Evolutionary conservation across 2,329 filamentous ascomycete species (phyloP), one percentile per base, ranked within the genome.

Genomic region (Ophiocordyceps unilateralis): DNA sequence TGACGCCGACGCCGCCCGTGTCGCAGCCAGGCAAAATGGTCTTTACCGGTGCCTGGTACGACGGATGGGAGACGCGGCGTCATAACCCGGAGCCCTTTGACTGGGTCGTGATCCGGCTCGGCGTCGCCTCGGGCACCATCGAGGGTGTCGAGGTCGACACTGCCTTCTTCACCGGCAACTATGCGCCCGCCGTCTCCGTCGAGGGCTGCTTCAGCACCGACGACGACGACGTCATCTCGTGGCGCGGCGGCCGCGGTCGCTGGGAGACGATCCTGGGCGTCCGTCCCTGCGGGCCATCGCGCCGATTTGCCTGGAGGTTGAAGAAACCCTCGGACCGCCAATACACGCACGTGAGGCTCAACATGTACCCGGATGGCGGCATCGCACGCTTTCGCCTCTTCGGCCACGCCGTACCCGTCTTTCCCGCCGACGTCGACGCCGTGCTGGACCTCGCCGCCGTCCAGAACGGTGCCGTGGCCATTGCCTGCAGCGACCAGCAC

Each of bases 301-400:
- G 80, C 58, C 65, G 83, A 46, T 83, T 86, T 53, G 81, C 68
- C 4, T 91, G 83, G 84, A 70, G 74, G 54, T 66, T 89, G 15
- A 62, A 68, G 15, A 55, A 56, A 17, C 69, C 71, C 19, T 77
- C 74, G 0, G 61, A 64, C 28, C 82, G 82, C 59, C 72, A 77
- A 43, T 88, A 83, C 61, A 88, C 83, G 0, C 83, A 91, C 57
- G 81, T 88, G 36, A 68, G 83, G 28, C 66, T 91, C 44, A 82
- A 84, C 58, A 88, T 88, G 84, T 88, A 85, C 56, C 82, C 84
- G 1, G 84, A 91, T 55, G 84, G 84, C 41, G 84, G 84, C 41
- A 89, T 91, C 53, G 83, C 83, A 34, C 67, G 84, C 42, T 88
- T 89, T 64, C 70, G 83, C 20, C 71, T 89, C 1, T 88, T 81